phyloP scores from a whole-genome alignment of 257 asterid genomes.

The Striga asiatica region DNA sequence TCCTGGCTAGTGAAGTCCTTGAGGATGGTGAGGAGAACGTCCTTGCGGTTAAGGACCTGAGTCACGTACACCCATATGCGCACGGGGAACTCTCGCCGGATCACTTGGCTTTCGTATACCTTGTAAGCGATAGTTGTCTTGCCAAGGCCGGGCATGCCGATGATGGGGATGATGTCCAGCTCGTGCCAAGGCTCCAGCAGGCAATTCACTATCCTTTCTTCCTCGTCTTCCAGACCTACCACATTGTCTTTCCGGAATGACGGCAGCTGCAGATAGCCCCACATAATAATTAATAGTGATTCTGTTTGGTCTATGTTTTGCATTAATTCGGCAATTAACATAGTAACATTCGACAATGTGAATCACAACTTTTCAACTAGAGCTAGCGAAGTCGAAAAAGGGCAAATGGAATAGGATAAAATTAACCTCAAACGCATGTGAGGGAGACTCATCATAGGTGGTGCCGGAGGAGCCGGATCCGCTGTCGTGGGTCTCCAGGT shows the following conservation, averaged over 20 bases:
- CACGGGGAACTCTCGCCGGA: background rate
- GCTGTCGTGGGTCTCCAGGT: too few relatives aligned
- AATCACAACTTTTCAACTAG: too few relatives aligned
- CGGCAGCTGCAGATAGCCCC: background rate
- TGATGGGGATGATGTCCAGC: conserved; percentile 3
- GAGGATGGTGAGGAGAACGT: background rate
- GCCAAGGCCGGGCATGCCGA: background rate
- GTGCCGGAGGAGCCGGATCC: too few relatives aligned
- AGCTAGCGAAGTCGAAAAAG: too few relatives aligned
- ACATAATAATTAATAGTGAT: too few relatives aligned
- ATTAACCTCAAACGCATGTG: too few relatives aligned
- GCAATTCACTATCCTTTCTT: background rate
- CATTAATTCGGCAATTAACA: too few relatives aligned
- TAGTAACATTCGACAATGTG: background rate
- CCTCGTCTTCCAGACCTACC: conserved; percentile 1
- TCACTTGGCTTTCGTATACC: background rate
- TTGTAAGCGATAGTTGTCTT: background rate
- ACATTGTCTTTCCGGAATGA: background rate
- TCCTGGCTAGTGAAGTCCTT: background rate
- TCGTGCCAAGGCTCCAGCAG: background rate
- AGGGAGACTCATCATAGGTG: too few relatives aligned
- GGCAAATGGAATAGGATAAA: too few relatives aligned
- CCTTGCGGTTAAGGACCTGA: background rate
- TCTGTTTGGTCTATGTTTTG: too few relatives aligned
- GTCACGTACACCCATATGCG: background rate